Conservation (phyloP, 495 filamentous ascomycete species). For the Hypomontagnella submonticulosa region DNA sequence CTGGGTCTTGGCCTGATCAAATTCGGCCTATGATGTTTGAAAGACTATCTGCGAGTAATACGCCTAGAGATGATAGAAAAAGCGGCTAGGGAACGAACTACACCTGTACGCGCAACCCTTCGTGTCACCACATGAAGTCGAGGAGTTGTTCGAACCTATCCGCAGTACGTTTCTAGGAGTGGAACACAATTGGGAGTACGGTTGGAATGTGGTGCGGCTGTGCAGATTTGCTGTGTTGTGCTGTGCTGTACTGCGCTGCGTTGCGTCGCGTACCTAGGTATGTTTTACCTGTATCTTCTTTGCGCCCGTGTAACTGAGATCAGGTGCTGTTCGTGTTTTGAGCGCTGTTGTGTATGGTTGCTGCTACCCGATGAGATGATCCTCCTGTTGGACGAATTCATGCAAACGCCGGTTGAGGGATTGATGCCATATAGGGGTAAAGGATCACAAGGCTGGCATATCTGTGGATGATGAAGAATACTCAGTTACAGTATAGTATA, state of each 20-base stretch:
- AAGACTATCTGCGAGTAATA: too few relatives aligned
- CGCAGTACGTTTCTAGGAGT: constrained; percentile 15
- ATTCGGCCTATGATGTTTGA: too few relatives aligned
- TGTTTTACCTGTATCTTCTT: constrained; percentile 37
- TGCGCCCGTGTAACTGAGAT: constrained; percentile 36
- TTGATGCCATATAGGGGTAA: background rate
- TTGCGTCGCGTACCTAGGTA: background rate
- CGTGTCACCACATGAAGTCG: constrained; percentile 28
- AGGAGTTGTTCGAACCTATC: constrained; percentile 10
- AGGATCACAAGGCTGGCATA: too few relatives aligned
- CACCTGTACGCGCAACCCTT: background rate
- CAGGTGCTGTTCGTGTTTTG: constrained; percentile 40
- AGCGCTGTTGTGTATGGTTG: constrained; percentile 37
- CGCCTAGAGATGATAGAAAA: too few relatives aligned
- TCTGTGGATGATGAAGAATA: too few relatives aligned
- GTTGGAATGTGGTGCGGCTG: constrained; percentile 15
- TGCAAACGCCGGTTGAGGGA: background rate
- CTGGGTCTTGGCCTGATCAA: background rate
- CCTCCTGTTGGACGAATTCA: constrained; percentile 10
- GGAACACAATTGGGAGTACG: background rate
- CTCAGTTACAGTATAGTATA: too few relatives aligned
- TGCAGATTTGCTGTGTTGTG: constrained; percentile 34
- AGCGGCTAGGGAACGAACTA: too few relatives aligned
- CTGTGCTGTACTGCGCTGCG: background rate
- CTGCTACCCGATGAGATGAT: constrained; percentile 29